Evolutionary conservation across 768 basidiomycete species (phyloP).

Genomic region (Boletus sensibilis): DNA sequence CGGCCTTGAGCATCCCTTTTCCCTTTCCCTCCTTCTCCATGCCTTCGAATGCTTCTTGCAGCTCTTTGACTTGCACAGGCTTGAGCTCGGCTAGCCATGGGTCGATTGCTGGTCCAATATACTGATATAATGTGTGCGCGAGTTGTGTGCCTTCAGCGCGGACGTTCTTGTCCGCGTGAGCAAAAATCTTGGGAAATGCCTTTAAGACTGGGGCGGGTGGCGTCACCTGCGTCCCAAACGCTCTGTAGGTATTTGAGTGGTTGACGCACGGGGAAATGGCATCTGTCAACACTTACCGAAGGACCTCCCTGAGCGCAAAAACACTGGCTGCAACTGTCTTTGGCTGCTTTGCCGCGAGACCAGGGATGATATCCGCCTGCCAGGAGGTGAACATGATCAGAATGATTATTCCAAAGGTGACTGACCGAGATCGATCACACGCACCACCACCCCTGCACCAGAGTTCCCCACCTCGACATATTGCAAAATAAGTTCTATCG

Average conservation of each 20-base stretch:
- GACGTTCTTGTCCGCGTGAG: constrained; percentile 92
- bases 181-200: constrained; percentile 87
- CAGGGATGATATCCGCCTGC: constrained; percentile 78
- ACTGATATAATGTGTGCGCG: constrained; percentile 76
- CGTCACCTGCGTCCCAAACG: constrained; percentile 75
- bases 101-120: constrained; percentile 80
- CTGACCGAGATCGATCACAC: constrained; percentile 39
- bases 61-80: constrained; percentile 93
- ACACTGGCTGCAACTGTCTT: constrained; percentile 86
- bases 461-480: constrained; percentile 94
- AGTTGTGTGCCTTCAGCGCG: constrained; percentile 87
- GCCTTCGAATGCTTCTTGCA: constrained; percentile 85
- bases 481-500: constrained; percentile 80
- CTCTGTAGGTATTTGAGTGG: constrained; percentile 40
- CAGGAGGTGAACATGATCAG: constrained; percentile 29
- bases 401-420: constrained; percentile 23
- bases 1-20: constrained; percentile 76
- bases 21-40: constrained; percentile 86
- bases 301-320: constrained; percentile 74
- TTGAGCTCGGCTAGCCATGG: constrained; percentile 88
- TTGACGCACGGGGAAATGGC: neutral
- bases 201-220: constrained; percentile 83
- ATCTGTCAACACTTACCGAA: constrained; percentile 55
- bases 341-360: constrained; percentile 89
- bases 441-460: constrained; percentile 83